A percentile compares a stretch with the other conserved stretches of the same genome.
phyloP scores from a whole-genome alignment of 140 eudicot genomes.

The Senecio squalidus region DNA sequence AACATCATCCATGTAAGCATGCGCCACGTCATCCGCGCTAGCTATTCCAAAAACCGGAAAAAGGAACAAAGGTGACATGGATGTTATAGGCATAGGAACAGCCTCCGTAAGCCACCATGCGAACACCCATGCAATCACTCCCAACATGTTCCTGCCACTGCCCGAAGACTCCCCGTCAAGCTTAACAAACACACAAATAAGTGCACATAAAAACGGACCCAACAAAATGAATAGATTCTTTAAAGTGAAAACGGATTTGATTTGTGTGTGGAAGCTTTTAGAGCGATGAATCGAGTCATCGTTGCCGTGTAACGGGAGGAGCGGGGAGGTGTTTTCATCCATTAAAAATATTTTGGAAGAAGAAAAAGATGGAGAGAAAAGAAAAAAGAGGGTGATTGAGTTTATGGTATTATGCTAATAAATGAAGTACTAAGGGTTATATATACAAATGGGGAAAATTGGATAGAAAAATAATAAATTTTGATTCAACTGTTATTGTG shows the following conservation, averaged over 20 bases:
- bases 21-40: conserved; percentile 72
- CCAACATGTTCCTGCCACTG: conserved; percentile 63
- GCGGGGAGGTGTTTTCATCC: conserved; percentile 31
- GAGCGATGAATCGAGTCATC: conserved; percentile 25
- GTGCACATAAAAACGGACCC: conserved; percentile 60
- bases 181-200: conserved; percentile 41
- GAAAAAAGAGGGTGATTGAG: neutral
- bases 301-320: conserved; percentile 45
- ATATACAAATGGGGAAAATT: neutral
- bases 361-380: neutral
- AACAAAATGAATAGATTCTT: conserved; percentile 43
- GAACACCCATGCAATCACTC: conserved; percentile 74
- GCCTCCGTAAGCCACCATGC: conserved; percentile 98
- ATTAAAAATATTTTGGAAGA: neutral
- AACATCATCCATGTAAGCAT: conserved; percentile 81
- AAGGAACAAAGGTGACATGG: conserved; percentile 89
- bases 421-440: neutral
- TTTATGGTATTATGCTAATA: too few relatives aligned
- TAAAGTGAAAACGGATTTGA: conserved; percentile 42
- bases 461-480: too few relatives aligned
- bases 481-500: too few relatives aligned
- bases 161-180: conserved; percentile 27
- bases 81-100: conserved; percentile 92
- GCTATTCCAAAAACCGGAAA: conserved; percentile 81
- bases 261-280: conserved; percentile 21